Evolutionary conservation across 306 rosid genomes (phyloP).

Genomic region (Trichosanthes truncata): DNA sequence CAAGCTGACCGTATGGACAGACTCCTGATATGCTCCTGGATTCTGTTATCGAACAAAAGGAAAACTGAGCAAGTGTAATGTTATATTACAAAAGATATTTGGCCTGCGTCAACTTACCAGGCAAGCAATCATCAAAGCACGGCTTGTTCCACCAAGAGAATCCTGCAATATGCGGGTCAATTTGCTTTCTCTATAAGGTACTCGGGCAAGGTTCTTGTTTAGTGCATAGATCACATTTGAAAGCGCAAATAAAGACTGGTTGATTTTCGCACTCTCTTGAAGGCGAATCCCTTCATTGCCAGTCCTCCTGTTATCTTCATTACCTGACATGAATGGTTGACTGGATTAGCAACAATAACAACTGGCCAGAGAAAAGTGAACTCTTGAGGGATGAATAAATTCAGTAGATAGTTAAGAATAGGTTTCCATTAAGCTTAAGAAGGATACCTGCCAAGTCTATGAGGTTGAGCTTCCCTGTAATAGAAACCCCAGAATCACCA

Average conservation of each 20-base stretch:
- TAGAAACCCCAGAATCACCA: slow-evolving; percentile 22
- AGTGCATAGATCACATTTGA: slow-evolving; percentile 91
- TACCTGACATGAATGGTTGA: slow-evolving; percentile 39
- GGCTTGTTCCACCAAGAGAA: slow-evolving; percentile 83
- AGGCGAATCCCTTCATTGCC: slow-evolving; percentile 88
- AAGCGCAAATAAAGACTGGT: slow-evolving; percentile 80
- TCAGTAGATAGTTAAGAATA: background rate
- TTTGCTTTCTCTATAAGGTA: slow-evolving; percentile 89
- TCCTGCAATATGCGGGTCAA: slow-evolving; percentile 91
- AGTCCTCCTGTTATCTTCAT: slow-evolving; percentile 89
- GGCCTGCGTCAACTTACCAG: slow-evolving; percentile 37
- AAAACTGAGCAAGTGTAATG: background rate
- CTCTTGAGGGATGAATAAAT: background rate
- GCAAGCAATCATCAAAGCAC: slow-evolving; percentile 86
- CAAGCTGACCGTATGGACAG: slow-evolving; percentile 82
- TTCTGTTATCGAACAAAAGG: slow-evolving; percentile 36
- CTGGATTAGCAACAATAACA: background rate
- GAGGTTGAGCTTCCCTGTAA: slow-evolving; percentile 82
- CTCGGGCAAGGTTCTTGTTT: slow-evolving; percentile 60
- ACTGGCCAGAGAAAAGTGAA: background rate
- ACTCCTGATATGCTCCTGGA: slow-evolving; percentile 91
- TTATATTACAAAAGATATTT: background rate
- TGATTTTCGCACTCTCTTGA: slow-evolving; percentile 93
- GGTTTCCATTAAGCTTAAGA: background rate
- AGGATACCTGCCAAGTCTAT: slow-evolving; percentile 77